Evolutionary conservation across 805 yeast species (phyloP).

Genomic region (Metschnikowia orientalis): DNA sequence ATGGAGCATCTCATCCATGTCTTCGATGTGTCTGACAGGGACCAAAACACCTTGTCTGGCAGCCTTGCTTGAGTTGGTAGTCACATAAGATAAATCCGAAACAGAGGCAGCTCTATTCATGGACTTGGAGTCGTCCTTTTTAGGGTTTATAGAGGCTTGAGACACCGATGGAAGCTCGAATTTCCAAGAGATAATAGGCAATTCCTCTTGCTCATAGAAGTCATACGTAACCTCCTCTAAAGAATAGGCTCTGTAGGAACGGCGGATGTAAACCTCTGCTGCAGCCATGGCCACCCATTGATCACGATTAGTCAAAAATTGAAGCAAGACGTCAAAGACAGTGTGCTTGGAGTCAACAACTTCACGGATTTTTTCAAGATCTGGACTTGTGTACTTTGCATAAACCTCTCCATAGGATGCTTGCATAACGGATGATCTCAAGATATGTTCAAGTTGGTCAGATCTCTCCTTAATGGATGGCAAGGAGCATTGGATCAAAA

Average conservation of each 20-base stretch:
- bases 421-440: slow-evolving; percentile 86
- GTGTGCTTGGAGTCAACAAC: slow-evolving; percentile 95
- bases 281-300: slow-evolving; percentile 93
- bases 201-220: slow-evolving; percentile 37
- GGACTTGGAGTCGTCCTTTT: slow-evolving; percentile 30
- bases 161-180: slow-evolving; percentile 77
- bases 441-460: slow-evolving; percentile 94
- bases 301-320: slow-evolving; percentile 78
- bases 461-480: slow-evolving; percentile 96
- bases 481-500: slow-evolving; percentile 91
- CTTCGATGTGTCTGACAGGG: slow-evolving; percentile 80
- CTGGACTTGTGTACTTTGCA: slow-evolving; percentile 78
- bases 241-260: slow-evolving; percentile 95
- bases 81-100: slow-evolving; percentile 83
- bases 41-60: slow-evolving; percentile 81
- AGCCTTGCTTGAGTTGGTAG: slow-evolving; percentile 66
- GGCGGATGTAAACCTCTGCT: slow-evolving; percentile 91
- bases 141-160: slow-evolving; percentile 63
- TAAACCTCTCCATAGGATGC: slow-evolving; percentile 81
- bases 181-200: slow-evolving; percentile 81
- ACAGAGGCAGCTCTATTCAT: slow-evolving; percentile 89
- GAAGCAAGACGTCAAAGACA: slow-evolving; percentile 92
- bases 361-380: slow-evolving; percentile 73
- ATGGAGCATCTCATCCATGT: slow-evolving; percentile 74
- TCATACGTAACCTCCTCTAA: slow-evolving; percentile 71